Conservation (phyloP, 495 filamentous ascomycete species). For the Podospora bellae-mahoneyi region DNA sequence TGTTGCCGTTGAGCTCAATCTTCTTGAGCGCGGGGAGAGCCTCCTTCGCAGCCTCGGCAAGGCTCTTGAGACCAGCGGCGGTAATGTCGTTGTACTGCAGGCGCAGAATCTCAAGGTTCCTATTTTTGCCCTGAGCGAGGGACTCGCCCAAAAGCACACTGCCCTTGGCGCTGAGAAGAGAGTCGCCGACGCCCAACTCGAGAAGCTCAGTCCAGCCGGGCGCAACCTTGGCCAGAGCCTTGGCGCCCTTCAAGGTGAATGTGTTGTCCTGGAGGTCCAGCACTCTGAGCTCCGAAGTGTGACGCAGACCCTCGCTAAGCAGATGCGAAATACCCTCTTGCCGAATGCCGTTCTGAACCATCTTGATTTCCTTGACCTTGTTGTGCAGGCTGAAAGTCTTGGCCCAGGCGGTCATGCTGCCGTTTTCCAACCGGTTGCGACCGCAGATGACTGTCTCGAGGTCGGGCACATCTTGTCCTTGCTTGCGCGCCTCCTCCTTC, state of each 20-base stretch:
- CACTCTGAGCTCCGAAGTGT: constrained; percentile 60
- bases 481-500: constrained; percentile 69
- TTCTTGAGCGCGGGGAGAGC: constrained; percentile 70
- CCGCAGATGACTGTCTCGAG: constrained; percentile 95
- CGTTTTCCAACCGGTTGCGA: constrained; percentile 91
- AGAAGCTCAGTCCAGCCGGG: constrained; percentile 68
- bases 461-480: constrained; percentile 64
- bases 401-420: constrained; percentile 93
- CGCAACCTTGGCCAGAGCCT: constrained; percentile 70
- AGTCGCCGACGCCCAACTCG: constrained; percentile 89
- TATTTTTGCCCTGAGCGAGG: constrained; percentile 69
- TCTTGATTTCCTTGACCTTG: constrained; percentile 79
- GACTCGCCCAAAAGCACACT: constrained; percentile 68
- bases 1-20: constrained; percentile 94
- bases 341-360: constrained; percentile 97
- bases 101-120: constrained; percentile 70
- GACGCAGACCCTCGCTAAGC: constrained; percentile 69
- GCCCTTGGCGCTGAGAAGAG: constrained; percentile 75
- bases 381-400: constrained; percentile 76
- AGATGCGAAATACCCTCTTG: constrained; percentile 83
- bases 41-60: constrained; percentile 61
- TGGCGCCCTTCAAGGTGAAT: constrained; percentile 78
- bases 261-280: constrained; percentile 97
- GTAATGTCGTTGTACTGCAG: constrained; percentile 96
- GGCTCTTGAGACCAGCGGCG: constrained; percentile 61